Conservation (phyloP, 139 green algal genomes). For the Asterochloris erici region DNA sequence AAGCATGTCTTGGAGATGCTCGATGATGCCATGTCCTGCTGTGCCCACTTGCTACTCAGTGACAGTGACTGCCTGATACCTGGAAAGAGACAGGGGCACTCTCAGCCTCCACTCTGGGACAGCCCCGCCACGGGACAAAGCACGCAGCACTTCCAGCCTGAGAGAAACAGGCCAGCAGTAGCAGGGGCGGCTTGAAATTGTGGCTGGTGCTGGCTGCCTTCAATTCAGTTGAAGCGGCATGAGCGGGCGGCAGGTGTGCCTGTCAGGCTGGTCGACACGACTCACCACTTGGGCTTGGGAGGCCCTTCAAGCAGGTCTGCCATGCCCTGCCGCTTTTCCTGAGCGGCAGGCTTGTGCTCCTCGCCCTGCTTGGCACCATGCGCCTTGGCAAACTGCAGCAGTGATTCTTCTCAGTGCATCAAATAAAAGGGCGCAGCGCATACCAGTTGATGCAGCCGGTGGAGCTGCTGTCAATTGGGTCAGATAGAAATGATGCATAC, state of each 20-base stretch:
- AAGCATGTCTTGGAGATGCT: no score
- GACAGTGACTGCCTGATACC: no score
- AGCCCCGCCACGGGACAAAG: no score
- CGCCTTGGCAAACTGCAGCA: slow-evolving; percentile 13
- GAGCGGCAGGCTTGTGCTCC: background rate
- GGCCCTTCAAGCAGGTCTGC: slow-evolving; percentile 11
- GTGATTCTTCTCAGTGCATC: background rate
- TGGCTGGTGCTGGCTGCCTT: no score
- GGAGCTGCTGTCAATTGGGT: background rate
- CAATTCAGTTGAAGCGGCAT: background rate
- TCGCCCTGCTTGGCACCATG: background rate
- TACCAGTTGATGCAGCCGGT: background rate
- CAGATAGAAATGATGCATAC: background rate
- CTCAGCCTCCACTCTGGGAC: no score
- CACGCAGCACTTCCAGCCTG: no score
- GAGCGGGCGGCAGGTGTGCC: no score
- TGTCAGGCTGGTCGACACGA: background rate
- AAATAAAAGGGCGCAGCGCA: background rate
- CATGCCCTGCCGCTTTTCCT: slow-evolving; percentile 4
- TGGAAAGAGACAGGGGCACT: no score
- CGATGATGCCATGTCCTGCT: no score
- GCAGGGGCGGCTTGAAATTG: no score
- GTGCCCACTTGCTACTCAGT: no score
- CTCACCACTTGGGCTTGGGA: slow-evolving; percentile 7
- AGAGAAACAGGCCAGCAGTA: no score